Percentiles rank a stretch among this genome's conserved stretches.
Evolutionary conservation across 192 early-diverging fungal species (phyloP).

Genomic region (Geranomyces variabilis): DNA sequence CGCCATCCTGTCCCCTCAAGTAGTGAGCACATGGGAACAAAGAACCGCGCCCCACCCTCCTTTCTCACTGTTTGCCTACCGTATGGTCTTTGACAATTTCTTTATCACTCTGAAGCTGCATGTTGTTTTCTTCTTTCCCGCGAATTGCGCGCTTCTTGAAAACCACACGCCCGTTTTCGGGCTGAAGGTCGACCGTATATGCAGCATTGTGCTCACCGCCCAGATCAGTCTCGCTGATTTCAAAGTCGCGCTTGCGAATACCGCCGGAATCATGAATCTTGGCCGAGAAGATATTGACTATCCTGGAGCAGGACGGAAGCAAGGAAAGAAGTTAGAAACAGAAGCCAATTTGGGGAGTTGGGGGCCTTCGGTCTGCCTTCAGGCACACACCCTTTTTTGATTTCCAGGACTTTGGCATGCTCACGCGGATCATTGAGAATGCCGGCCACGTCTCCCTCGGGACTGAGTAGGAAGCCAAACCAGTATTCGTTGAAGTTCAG

Average conservation of each 20-base stretch:
- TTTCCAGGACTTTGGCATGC: background rate
- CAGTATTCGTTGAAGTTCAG: constrained; percentile 1
- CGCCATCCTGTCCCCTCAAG: too few species aligned
- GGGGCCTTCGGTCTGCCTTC: too few species aligned
- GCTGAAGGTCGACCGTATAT: background rate
- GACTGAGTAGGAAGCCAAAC: background rate
- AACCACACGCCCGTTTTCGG: background rate
- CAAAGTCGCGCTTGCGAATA: background rate
- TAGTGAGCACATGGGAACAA: too few species aligned
- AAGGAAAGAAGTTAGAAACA: background rate
- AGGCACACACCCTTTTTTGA: background rate
- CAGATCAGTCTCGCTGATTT: background rate
- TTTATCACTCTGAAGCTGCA: too few species aligned
- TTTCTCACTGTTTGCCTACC: too few species aligned
- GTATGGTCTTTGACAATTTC: too few species aligned
- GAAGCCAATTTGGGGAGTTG: background rate
- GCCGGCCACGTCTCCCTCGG: background rate
- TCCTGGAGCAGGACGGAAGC: too few species aligned
- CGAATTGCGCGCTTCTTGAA: background rate
- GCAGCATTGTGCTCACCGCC: background rate
- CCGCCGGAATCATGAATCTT: background rate
- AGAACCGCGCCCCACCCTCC: too few species aligned
- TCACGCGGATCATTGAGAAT: background rate
- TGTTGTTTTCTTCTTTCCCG: background rate
- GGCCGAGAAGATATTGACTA: background rate